A percentile compares a stretch with the other conserved stretches of the same genome.
Conservation (phyloP, 176 grass and related monocot genomes). For the Themeda triandra region DNA sequence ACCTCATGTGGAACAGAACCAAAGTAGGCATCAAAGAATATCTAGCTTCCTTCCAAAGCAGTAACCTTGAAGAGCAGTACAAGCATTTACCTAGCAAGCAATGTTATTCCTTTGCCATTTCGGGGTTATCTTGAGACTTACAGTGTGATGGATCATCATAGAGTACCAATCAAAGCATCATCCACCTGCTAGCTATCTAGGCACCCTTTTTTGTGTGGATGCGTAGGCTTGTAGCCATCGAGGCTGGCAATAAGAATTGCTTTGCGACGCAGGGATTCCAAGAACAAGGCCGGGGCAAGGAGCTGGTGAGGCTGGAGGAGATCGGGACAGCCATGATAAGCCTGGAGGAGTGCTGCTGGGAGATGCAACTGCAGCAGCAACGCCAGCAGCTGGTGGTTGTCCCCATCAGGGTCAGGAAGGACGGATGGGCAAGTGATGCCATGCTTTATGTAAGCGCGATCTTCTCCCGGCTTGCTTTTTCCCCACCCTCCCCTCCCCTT, state of each 20-base stretch:
- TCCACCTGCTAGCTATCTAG: background rate
- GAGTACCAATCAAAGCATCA: slow-evolving; percentile 29
- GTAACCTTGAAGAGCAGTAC: slow-evolving; percentile 7
- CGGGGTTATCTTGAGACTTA: slow-evolving; percentile 17
- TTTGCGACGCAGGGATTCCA: slow-evolving; percentile 68
- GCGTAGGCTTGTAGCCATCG: slow-evolving; percentile 16
- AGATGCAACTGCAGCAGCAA: slow-evolving; percentile 55
- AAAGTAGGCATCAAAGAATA: slow-evolving; percentile 28
- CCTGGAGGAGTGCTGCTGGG: slow-evolving; percentile 72
- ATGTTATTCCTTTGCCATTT: slow-evolving; percentile 35
- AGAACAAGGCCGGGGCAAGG: slow-evolving; percentile 53
- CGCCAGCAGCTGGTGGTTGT: slow-evolving; percentile 56
- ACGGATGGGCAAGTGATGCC: slow-evolving; percentile 69
- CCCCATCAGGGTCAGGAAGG: slow-evolving; percentile 66
- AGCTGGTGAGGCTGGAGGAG: slow-evolving; percentile 54
- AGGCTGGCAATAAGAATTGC: slow-evolving; percentile 42
- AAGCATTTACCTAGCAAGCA: slow-evolving; percentile 6
- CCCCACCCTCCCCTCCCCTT: background rate
- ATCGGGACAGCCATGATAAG: slow-evolving; percentile 70
- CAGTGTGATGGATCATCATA: background rate
- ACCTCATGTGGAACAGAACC: slow-evolving; percentile 6
- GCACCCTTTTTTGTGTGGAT: background rate
- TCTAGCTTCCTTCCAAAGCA: slow-evolving; percentile 9
- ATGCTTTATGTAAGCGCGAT: slow-evolving; percentile 78
- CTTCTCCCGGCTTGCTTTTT: background rate